Evolutionary conservation across 352 stramenopile species (phyloP), one percentile per base, ranked within the genome.

Genomic region (Phytopythium litorale): DNA sequence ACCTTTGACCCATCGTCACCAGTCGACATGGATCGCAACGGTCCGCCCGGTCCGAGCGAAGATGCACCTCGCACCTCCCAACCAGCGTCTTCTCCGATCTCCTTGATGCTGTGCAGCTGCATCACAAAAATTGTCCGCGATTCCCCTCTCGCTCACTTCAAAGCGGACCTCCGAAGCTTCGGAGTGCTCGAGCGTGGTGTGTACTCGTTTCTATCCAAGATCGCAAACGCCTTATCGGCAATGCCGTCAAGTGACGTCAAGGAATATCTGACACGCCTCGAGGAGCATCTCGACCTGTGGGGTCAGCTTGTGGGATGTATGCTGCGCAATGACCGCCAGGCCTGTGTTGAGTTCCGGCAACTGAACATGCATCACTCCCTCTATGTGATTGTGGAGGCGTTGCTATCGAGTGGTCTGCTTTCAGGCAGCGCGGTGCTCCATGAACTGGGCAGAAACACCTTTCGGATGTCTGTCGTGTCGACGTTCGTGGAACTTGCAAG

Each of bases 181-280:
- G 82, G 82, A 40, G 43, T 94, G 5, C 70, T 94, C 25, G 84
- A 94, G 43, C 68, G 82, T 35, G 82, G 79, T 1, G 52, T 91
- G 18, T 89, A 88, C 54, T 49, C 65, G 43, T 73, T 76, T 53
- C 57, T 92, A 23, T 64, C 73, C 13, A 77, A 85, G 45, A 73
- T 89, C 56, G 65, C 81, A 40, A 79, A 70, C 37, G 72, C 64
- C 1, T 58, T 89, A 11, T 71, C 48, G 21, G 60, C 56, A 23
- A 60, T 79, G 15, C 49, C 58, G 30, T 18, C 28, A 33, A 21
- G 72, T 16, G n/a, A 56, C 8, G 28, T 55, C 33, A 52, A 70
- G 43, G 38, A 68, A 28, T 68, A 71, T 30, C 30, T 88, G 23
- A 49, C 38, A 16, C 54, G 30, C 11, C 62, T 92, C 9, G 66